Percentiles rank a stretch among this genome's conserved stretches.
phyloP scores from a whole-genome alignment of 495 filamentous ascomycete species.

The Articulospora tetracladia region DNA sequence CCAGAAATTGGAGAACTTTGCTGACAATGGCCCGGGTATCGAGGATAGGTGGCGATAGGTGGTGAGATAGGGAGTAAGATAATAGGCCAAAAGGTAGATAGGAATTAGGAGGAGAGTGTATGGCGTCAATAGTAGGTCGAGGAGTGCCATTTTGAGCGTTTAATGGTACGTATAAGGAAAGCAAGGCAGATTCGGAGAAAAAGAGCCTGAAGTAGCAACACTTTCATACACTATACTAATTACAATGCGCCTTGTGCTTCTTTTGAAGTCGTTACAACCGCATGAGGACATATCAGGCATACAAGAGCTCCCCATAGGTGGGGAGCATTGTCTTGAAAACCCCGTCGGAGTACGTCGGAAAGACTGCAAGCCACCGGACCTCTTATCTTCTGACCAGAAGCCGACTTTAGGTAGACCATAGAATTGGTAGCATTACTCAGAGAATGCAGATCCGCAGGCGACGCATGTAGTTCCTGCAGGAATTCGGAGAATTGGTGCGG shows the following conservation, averaged over 20 bases:
- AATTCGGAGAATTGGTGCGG: too few species aligned
- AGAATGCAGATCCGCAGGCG: neutral
- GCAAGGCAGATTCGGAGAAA: too few species aligned
- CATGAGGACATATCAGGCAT: neutral
- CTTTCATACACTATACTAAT: neutral
- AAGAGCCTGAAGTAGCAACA: neutral
- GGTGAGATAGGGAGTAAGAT: constrained; percentile 62
- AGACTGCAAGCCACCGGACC: neutral
- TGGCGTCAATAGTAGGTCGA: neutral
- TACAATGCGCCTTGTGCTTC: neutral
- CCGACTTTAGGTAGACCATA: neutral
- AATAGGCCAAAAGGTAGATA: constrained; percentile 43
- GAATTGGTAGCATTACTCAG: neutral
- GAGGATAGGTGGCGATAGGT: constrained; percentile 44
- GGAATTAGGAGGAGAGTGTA: neutral
- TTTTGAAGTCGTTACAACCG: neutral
- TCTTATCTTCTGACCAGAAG: neutral
- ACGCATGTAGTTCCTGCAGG: neutral
- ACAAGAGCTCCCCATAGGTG: neutral
- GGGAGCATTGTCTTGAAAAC: neutral
- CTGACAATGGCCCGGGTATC: constrained; percentile 45
- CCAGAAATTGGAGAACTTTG: constrained; percentile 43
- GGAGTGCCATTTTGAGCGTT: neutral
- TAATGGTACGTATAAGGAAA: too few species aligned
- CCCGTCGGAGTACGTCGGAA: neutral